Evolutionary conservation across 1,284 basidiomycete genomes (phyloP).

Genomic region (Somion occarium): DNA sequence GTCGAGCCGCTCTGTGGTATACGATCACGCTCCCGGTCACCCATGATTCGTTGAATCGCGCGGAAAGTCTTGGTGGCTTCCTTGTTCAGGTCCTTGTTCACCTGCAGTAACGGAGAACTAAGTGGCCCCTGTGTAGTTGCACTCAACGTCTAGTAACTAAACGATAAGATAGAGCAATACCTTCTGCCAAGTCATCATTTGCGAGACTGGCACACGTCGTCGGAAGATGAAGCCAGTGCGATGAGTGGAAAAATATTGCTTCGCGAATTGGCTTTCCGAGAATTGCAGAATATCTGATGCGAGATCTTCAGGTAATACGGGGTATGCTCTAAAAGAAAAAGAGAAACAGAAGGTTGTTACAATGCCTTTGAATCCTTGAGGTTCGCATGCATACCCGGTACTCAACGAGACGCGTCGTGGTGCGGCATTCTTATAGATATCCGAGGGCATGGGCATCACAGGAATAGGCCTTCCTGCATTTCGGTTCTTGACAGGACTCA

Average conservation of each 20-base stretch:
- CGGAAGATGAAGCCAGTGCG: slow-evolving; percentile 80
- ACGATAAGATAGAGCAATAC: slow-evolving; percentile 26
- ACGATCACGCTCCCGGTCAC: slow-evolving; percentile 68
- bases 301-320: slow-evolving; percentile 71
- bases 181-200: slow-evolving; percentile 91
- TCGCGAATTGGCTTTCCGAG: slow-evolving; percentile 77
- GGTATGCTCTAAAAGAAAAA: slow-evolving; percentile 46
- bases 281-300: slow-evolving; percentile 82
- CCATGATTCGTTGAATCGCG: slow-evolving; percentile 88
- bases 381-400: slow-evolving; percentile 51
- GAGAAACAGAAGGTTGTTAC: too few relatives aligned
- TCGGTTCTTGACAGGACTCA: slow-evolving; percentile 69
- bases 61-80: slow-evolving; percentile 85
- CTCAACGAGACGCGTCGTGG: slow-evolving; percentile 42
- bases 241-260: slow-evolving; percentile 85
- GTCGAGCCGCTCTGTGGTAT: slow-evolving; percentile 47
- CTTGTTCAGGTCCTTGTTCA: slow-evolving; percentile 56
- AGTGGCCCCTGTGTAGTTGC: slow-evolving; percentile 48
- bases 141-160: slow-evolving; percentile 4
- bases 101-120: slow-evolving; percentile 65
- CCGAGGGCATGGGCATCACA: slow-evolving; percentile 37
- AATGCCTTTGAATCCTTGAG: too few relatives aligned
- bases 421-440: slow-evolving; percentile 21
- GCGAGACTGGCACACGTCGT: slow-evolving; percentile 71
- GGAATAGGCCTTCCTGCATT: slow-evolving; percentile 53